Conservation (phyloP, 495 filamentous ascomycete genomes). For the Penicillium pulvis region DNA sequence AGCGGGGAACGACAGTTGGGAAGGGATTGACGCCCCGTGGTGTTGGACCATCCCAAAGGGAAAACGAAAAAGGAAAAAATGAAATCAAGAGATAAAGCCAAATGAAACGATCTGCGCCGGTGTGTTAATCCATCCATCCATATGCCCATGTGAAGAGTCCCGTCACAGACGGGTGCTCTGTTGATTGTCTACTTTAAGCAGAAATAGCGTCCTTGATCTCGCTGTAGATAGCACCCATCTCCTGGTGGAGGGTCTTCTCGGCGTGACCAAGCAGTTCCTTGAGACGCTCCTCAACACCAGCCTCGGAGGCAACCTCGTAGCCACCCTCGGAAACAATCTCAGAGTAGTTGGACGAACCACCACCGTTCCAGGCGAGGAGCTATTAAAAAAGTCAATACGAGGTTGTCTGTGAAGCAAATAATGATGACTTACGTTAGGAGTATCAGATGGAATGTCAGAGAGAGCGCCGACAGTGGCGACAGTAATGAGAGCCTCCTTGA, state of each 20-base stretch:
- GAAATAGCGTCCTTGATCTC: constrained; percentile 47
- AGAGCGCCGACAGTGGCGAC: constrained; percentile 82
- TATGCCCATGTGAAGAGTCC: constrained; percentile 28
- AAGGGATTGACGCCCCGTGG: constrained; percentile 18
- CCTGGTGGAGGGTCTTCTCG: constrained; percentile 39
- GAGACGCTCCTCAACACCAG: constrained; percentile 31
- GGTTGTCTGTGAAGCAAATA: neutral
- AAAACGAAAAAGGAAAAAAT: constrained; percentile 17
- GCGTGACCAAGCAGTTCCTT: constrained; percentile 37
- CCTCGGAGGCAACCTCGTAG: constrained; percentile 34
- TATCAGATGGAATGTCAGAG: constrained; percentile 80
- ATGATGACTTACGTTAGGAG: constrained; percentile 66
- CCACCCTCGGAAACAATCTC: constrained; percentile 73
- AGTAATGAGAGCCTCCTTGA: constrained; percentile 84
- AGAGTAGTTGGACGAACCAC: constrained; percentile 86
- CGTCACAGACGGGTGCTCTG: constrained; percentile 24
- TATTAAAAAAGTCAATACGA: constrained; percentile 47
- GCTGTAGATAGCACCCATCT: constrained; percentile 50
- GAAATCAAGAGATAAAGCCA: constrained; percentile 20
- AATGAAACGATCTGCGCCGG: constrained; percentile 36
- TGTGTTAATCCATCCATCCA: constrained; percentile 32
- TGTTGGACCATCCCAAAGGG: constrained; percentile 18
- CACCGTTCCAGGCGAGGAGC: constrained; percentile 98
- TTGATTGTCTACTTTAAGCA: constrained; percentile 34
- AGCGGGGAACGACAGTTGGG: constrained; percentile 23